These are phyloP conservation scores for Fusarium illudens DNA, from an alignment of 2,329 filamentous ascomycete species.

Conservation along the genomic window DNA sequence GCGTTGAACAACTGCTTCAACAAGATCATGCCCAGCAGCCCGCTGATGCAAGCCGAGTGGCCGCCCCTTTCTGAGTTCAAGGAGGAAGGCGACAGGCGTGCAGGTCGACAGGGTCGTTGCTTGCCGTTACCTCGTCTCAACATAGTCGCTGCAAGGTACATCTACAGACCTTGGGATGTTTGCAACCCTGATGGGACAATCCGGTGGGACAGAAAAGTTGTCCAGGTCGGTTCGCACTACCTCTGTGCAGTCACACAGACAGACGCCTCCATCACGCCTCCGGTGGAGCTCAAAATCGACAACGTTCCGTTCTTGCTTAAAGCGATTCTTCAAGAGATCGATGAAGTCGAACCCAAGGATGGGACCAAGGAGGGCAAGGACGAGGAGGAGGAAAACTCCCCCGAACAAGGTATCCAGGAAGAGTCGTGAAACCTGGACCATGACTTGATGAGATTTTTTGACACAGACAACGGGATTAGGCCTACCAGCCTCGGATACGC, in stretches of 20 bases:
- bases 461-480: slow-evolving; percentile 7
- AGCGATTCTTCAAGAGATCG: slow-evolving; percentile 16
- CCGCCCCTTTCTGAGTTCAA: slow-evolving; percentile 49
- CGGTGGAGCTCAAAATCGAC: slow-evolving; percentile 6
- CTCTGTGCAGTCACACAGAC: slow-evolving; percentile 30
- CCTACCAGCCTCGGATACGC: slow-evolving; percentile 5
- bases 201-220: slow-evolving; percentile 40
- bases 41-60: slow-evolving; percentile 42
- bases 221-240: slow-evolving; percentile 34
- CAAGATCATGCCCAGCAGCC: slow-evolving; percentile 19
- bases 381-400: slow-evolving; percentile 11
- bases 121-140: slow-evolving; percentile 47
- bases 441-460: slow-evolving; percentile 6
- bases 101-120: slow-evolving; percentile 37
- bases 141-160: slow-evolving; percentile 17
- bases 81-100: slow-evolving; percentile 46
- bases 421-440: background rate
- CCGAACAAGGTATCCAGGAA: background rate
- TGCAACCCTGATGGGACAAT: slow-evolving; percentile 37
- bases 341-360: background rate
- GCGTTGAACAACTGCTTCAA: slow-evolving; percentile 47
- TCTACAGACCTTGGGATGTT: slow-evolving; percentile 6
- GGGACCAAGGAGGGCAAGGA: background rate
- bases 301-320: slow-evolving; percentile 18
- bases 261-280: background rate